Percentiles rank a stretch among this genome's conserved stretches.
Conservation (phyloP, 768 basidiomycete genomes). For the Suillus fuscotomentosus region DNA sequence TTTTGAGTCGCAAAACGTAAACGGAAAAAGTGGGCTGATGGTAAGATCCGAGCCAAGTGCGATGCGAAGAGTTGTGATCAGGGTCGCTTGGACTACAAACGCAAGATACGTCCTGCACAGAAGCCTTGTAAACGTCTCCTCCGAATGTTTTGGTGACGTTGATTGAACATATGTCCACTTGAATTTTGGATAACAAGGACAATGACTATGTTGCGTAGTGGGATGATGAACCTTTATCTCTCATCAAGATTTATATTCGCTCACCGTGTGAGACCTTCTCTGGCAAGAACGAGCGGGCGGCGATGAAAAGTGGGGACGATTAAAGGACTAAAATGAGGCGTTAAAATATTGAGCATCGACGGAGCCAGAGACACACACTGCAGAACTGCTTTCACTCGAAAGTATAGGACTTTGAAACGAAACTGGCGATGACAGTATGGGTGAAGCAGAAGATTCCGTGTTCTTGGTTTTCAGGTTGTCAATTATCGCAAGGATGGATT, state of each 20-base stretch:
- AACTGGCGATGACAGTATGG: not conserved
- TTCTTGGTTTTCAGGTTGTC: not conserved
- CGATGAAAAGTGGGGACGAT: conserved; percentile 14
- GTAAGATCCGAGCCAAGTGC: conserved; percentile 52
- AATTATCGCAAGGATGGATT: not conserved
- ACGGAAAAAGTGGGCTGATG: conserved; percentile 31
- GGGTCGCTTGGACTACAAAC: conserved; percentile 49
- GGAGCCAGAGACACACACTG: not conserved
- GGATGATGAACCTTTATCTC: not conserved
- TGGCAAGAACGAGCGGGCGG: conserved; percentile 14
- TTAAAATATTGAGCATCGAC: not conserved
- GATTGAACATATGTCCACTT: conserved; percentile 46
- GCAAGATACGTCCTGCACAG: conserved; percentile 40
- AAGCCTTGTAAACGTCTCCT: conserved; percentile 39
- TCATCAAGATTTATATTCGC: not conserved
- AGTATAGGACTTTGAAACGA: not conserved
- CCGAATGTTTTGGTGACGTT: conserved; percentile 40
- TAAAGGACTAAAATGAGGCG: conserved; percentile 15
- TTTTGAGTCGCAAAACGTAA: conserved; percentile 44
- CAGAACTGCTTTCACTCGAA: not conserved
- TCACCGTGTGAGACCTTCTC: conserved; percentile 20
- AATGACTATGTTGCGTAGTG: conserved; percentile 34
- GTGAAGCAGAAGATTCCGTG: not conserved
- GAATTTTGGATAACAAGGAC: conserved; percentile 43
- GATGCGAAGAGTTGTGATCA: conserved; percentile 43